phyloP scores from a whole-genome alignment of 306 rosid species.

The Alnus rubra region DNA sequence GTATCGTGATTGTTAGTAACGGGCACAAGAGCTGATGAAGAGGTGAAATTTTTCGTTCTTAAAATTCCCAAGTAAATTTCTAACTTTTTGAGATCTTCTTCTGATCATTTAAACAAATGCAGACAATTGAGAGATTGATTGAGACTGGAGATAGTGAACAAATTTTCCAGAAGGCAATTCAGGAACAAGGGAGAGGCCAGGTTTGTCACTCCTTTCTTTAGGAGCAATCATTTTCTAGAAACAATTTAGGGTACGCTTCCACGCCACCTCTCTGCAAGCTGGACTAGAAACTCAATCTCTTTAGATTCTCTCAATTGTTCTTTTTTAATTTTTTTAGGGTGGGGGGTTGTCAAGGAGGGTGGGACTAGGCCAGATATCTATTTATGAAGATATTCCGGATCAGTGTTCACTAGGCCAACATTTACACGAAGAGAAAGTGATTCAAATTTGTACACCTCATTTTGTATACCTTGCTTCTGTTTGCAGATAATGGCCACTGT shows the following conservation, averaged over 20 bases:
- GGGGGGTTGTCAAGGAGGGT: neutral
- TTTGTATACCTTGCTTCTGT: conserved; percentile 21
- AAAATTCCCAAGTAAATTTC: neutral
- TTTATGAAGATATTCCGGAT: neutral
- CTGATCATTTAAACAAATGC: conserved; percentile 50
- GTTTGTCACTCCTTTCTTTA: conserved; percentile 38
- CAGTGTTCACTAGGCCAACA: conserved; percentile 3
- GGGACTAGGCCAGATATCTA: neutral
- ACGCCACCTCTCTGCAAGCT: neutral
- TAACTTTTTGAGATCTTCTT: conserved; percentile 23
- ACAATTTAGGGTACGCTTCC: neutral
- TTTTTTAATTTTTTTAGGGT: neutral
- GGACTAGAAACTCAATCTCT: neutral
- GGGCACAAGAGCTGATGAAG: conserved; percentile 84
- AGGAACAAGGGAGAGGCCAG: conserved; percentile 97
- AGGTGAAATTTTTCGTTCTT: conserved; percentile 46
- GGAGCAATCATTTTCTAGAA: neutral
- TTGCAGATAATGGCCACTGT: conserved; percentile 83
- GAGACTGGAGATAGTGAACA: conserved; percentile 97
- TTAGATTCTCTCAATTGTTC: neutral
- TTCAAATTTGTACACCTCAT: conserved; percentile 8
- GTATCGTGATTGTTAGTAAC: conserved; percentile 63
- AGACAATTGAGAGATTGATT: conserved; percentile 94
- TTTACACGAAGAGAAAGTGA: conserved; percentile 9
- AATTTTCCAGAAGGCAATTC: conserved; percentile 92